Conservation (phyloP, 2,329 filamentous ascomycete species). For the Cordyceps tenuipes region DNA sequence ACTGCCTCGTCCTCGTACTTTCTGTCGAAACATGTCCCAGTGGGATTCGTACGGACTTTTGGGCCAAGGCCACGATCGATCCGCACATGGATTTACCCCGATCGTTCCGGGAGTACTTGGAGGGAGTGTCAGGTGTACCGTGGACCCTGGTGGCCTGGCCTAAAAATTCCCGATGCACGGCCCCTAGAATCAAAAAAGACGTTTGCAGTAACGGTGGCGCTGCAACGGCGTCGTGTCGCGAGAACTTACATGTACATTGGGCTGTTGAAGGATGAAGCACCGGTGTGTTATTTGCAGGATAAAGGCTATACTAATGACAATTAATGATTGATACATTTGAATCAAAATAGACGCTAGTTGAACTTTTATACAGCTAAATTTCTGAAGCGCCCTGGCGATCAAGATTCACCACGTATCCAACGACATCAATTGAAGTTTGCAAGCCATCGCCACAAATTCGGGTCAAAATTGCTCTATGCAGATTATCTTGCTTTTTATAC, state of each 20-base stretch:
- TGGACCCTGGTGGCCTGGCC: background rate
- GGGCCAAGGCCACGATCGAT: too few species aligned
- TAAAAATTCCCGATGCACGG: background rate
- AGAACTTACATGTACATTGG: too few species aligned
- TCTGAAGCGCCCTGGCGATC: too few species aligned
- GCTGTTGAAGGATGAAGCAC: too few species aligned
- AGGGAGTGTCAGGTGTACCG: background rate
- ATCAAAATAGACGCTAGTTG: too few species aligned
- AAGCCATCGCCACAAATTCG: background rate
- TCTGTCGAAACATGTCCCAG: background rate
- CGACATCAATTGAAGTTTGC: background rate
- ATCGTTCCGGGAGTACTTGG: background rate
- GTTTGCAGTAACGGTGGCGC: too few species aligned
- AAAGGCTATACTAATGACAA: too few species aligned
- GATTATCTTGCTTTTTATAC: background rate
- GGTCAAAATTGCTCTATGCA: background rate
- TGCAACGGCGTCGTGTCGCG: too few species aligned
- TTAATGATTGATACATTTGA: too few species aligned
- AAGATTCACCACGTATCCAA: background rate
- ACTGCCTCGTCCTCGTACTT: background rate
- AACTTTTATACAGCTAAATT: too few species aligned
- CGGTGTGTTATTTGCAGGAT: too few species aligned
- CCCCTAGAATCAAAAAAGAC: too few species aligned
- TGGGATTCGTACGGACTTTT: background rate
- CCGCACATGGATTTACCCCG: background rate